Evolutionary conservation across 768 basidiomycete genomes (phyloP).

Genomic region (Omphalotus guepiniiformis): DNA sequence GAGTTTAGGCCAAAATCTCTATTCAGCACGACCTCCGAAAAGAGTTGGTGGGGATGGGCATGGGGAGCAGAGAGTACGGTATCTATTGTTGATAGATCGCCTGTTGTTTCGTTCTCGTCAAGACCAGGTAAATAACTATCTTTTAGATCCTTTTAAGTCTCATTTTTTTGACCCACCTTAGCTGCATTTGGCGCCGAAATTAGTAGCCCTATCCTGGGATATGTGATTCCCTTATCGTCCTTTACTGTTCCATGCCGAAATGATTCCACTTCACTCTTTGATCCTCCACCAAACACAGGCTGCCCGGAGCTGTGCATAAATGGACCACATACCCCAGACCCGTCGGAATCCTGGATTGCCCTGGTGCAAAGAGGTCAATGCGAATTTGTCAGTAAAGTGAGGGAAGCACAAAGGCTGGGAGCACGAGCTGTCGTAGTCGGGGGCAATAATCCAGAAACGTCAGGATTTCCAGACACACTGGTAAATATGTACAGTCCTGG

Average conservation of each 20-base stretch:
- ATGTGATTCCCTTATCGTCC: slow-evolving; percentile 66
- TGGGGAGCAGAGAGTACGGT: slow-evolving; percentile 70
- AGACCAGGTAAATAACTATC: slow-evolving; percentile 42
- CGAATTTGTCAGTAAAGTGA: slow-evolving; percentile 86
- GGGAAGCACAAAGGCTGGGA: slow-evolving; percentile 67
- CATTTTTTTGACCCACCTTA: slow-evolving; percentile 19
- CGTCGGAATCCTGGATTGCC: slow-evolving; percentile 80
- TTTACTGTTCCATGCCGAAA: slow-evolving; percentile 51
- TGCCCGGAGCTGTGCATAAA: slow-evolving; percentile 65
- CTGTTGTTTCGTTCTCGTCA: slow-evolving; percentile 65
- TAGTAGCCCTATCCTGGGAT: slow-evolving; percentile 61
- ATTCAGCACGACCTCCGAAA: slow-evolving; percentile 44
- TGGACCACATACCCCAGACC: slow-evolving; percentile 53
- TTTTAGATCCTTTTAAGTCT: slow-evolving; percentile 2
- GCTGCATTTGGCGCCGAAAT: slow-evolving; percentile 79
- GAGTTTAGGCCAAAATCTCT: slow-evolving; percentile 7
- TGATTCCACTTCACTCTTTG: slow-evolving; percentile 19
- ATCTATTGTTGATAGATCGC: slow-evolving; percentile 72
- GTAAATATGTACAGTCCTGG: slow-evolving; percentile 94
- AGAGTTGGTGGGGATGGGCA: slow-evolving; percentile 61
- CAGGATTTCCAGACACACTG: slow-evolving; percentile 67
- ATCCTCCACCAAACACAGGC: slow-evolving; percentile 42
- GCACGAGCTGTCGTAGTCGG: slow-evolving; percentile 92
- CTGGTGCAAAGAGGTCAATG: slow-evolving; percentile 87
- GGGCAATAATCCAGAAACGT: slow-evolving; percentile 58